Conservation (phyloP, 257 asterid genomes). For the Forsythia viridissima region DNA sequence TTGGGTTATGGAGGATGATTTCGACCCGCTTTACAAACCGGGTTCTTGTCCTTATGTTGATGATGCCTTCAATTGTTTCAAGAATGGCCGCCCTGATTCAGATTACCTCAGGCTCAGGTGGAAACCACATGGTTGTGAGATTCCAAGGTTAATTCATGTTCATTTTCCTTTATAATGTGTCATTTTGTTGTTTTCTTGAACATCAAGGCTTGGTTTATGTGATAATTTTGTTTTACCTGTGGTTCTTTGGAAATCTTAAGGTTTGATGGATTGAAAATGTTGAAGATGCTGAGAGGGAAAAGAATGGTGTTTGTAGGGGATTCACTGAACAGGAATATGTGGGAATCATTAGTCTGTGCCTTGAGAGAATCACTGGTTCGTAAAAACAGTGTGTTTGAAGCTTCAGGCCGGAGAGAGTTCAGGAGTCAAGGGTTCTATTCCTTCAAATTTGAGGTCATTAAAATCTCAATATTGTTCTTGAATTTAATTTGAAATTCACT, state of each 20-base stretch:
- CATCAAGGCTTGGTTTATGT: background rate
- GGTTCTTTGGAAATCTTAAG: conserved; percentile 19
- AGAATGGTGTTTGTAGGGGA: conserved; percentile 68
- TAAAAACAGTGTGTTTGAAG: conserved; percentile 45
- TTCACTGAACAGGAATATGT: conserved; percentile 69
- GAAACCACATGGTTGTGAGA: conserved; percentile 53
- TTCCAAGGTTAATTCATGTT: conserved; percentile 49
- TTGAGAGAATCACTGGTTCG: conserved; percentile 40
- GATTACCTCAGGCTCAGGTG: conserved; percentile 48
- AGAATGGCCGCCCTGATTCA: conserved; percentile 59
- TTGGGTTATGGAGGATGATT: conserved; percentile 44
- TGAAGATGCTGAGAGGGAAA: conserved; percentile 54
- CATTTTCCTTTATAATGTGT: background rate
- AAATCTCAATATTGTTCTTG: background rate
- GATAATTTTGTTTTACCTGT: background rate
- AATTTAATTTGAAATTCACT: background rate
- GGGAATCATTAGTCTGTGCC: conserved; percentile 66
- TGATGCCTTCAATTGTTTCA: conserved; percentile 59
- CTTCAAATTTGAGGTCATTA: conserved; percentile 45
- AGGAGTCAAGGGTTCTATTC: conserved; percentile 52
- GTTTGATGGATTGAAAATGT: conserved; percentile 58
- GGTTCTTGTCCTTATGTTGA: conserved; percentile 54
- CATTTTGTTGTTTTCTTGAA: background rate
- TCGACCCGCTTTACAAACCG: conserved; percentile 38
- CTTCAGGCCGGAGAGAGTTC: conserved; percentile 43